A percentile compares a stretch with the other conserved stretches of the same genome.
Evolutionary conservation across 164 flowering plant genomes (phyloP).

Genomic region (Annona squamosa): DNA sequence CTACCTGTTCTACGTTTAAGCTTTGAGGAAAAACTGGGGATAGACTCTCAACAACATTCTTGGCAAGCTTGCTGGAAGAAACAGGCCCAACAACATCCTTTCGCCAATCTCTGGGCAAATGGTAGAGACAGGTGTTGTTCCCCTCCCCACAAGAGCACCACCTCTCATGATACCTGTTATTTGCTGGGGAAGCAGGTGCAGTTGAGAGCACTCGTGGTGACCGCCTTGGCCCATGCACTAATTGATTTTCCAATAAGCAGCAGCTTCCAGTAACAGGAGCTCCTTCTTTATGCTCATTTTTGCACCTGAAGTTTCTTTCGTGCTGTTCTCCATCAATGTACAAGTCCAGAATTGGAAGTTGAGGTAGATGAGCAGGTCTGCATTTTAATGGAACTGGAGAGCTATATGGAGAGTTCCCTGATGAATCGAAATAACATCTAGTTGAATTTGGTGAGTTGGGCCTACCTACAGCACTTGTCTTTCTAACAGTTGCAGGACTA

Average conservation of each 20-base stretch:
- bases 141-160: constrained; percentile 57
- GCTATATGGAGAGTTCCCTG: constrained; percentile 46
- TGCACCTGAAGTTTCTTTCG: constrained; percentile 27
- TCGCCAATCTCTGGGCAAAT: constrained; percentile 37
- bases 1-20: constrained; percentile 30
- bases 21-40: constrained; percentile 30
- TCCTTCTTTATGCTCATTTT: constrained; percentile 25
- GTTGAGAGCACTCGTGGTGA: constrained; percentile 60
- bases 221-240: constrained; percentile 16
- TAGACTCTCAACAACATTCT: constrained; percentile 72
- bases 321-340: constrained; percentile 88
- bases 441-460: constrained; percentile 29
- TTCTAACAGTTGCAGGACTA: constrained; percentile 16
- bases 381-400: constrained; percentile 29
- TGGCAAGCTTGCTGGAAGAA: constrained; percentile 64
- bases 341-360: constrained; percentile 62
- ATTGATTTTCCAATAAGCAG: constrained; percentile 11
- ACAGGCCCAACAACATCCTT: constrained; percentile 44
- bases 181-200: constrained; percentile 49
- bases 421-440: constrained; percentile 28
- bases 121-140: constrained; percentile 23
- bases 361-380: constrained; percentile 24
- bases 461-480: constrained; percentile 24
- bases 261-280: constrained; percentile 23
- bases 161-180: constrained; percentile 35